Conservation (phyloP, 192 early-diverging fungal species). For the Umbelopsis sp. region DNA sequence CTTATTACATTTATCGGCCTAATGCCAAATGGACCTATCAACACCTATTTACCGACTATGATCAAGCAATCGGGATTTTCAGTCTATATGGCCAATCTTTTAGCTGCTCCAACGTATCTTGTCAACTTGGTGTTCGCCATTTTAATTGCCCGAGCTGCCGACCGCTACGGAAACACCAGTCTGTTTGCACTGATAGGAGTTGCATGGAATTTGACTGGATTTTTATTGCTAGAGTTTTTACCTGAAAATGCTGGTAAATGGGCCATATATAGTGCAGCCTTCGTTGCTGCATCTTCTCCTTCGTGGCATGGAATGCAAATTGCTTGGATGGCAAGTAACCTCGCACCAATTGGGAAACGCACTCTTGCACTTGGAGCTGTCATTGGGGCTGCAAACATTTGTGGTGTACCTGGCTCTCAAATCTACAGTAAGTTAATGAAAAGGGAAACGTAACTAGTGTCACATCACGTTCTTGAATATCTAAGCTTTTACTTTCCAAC, state of each 20-base stretch:
- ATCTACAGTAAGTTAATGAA: constrained; percentile 23
- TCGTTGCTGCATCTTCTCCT: constrained; percentile 20
- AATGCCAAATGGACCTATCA: constrained; percentile 19
- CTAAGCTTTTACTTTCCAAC: neutral
- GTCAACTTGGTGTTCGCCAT: constrained; percentile 16
- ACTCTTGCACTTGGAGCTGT: constrained; percentile 25
- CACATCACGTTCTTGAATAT: too few species aligned
- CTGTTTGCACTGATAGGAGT: constrained; percentile 18
- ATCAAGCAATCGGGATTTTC: constrained; percentile 21
- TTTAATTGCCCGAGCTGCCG: constrained; percentile 15
- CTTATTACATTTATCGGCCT: constrained; percentile 25
- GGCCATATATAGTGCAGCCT: constrained; percentile 22
- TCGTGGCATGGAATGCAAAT: constrained; percentile 34
- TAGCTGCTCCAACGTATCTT: constrained; percentile 20
- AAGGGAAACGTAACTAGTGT: too few species aligned
- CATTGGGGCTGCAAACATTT: constrained; percentile 28
- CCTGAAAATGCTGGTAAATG: constrained; percentile 35
- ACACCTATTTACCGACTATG: constrained; percentile 24
- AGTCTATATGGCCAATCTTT: constrained; percentile 24
- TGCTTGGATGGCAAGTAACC: constrained; percentile 30
- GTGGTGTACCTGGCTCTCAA: constrained; percentile 26
- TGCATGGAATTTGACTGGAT: constrained; percentile 27
- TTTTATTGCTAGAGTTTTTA: constrained; percentile 30
- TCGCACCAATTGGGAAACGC: constrained; percentile 29
- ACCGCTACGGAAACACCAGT: constrained; percentile 21